These are phyloP conservation scores for Globisporangium perplexum DNA, from an alignment of 352 stramenopile species.

Conservation along the genomic window DNA sequence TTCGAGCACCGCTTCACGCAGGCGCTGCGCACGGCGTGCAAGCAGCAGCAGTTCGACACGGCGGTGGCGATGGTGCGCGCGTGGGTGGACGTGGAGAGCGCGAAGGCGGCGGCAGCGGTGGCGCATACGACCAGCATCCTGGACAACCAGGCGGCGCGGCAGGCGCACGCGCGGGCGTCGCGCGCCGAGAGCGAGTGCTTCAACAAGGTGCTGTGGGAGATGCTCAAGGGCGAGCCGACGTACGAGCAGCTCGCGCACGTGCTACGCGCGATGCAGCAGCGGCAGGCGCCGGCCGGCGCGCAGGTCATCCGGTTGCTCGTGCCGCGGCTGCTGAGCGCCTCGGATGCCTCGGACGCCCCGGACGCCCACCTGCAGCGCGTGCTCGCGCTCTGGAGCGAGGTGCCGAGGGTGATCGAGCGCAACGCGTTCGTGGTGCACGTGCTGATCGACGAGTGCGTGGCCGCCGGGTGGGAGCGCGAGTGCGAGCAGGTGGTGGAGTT, in stretches of 20 bases:
- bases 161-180: background rate
- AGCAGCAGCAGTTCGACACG: constrained; percentile 17
- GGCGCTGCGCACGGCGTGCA: constrained; percentile 25
- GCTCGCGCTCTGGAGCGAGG: constrained; percentile 29
- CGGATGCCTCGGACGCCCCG: background rate
- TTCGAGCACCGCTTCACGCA: constrained; percentile 27
- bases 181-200: constrained; percentile 15
- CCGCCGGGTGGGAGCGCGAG: constrained; percentile 14
- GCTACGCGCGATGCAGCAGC: constrained; percentile 18
- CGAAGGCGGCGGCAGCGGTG: background rate
- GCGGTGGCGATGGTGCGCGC: constrained; percentile 23
- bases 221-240: constrained; percentile 20
- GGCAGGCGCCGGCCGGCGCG: constrained; percentile 5
- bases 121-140: constrained; percentile 1
- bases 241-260: constrained; percentile 17
- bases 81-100: constrained; percentile 17
- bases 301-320: constrained; percentile 20
- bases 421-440: constrained; percentile 44
- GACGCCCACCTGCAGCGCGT: constrained; percentile 20
- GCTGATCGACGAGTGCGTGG: constrained; percentile 31
- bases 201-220: constrained; percentile 30
- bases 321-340: constrained; percentile 1
- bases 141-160: constrained; percentile 1
- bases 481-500: constrained; percentile 16
- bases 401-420: constrained; percentile 24